A percentile compares a stretch with the other conserved stretches of the same genome.
These are phyloP conservation scores for Thielaviopsis musarum DNA, from an alignment of 2,329 filamentous ascomycete genomes.

Conservation along the genomic window DNA sequence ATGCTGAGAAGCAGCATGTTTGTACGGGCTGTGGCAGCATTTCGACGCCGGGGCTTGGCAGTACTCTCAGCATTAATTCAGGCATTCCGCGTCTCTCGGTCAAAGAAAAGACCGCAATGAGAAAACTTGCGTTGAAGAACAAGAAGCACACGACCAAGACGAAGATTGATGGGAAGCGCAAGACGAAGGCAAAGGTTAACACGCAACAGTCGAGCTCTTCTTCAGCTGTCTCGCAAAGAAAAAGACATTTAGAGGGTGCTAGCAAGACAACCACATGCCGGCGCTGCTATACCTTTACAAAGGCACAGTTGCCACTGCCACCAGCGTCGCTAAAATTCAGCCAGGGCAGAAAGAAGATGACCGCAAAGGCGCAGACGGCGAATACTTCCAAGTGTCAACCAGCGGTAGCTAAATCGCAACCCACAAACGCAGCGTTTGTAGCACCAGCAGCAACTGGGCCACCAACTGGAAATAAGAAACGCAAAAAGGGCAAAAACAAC, in stretches of 20 bases:
- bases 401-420: conserved; percentile 18
- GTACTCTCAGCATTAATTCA: conserved; percentile 4
- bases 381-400: conserved; percentile 5
- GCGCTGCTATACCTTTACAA: neutral
- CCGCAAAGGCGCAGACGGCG: conserved; percentile 14
- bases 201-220: conserved; percentile 8
- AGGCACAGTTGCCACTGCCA: neutral
- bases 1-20: conserved; percentile 33
- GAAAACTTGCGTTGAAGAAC: conserved; percentile 4
- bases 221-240: conserved; percentile 9
- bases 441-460: neutral
- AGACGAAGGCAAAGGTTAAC: neutral
- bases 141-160: neutral
- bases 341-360: conserved; percentile 12
- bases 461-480: conserved; percentile 40
- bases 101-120: neutral
- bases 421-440: conserved; percentile 26
- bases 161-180: neutral
- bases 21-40: conserved; percentile 47
- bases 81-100: neutral
- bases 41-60: conserved; percentile 34
- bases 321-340: neutral
- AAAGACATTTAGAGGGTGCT: neutral
- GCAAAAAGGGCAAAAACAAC: conserved; percentile 47
- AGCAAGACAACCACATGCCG: neutral